phyloP scores from a whole-genome alignment of 2,329 filamentous ascomycete genomes.

The Colletotrichum cordylinicola region DNA sequence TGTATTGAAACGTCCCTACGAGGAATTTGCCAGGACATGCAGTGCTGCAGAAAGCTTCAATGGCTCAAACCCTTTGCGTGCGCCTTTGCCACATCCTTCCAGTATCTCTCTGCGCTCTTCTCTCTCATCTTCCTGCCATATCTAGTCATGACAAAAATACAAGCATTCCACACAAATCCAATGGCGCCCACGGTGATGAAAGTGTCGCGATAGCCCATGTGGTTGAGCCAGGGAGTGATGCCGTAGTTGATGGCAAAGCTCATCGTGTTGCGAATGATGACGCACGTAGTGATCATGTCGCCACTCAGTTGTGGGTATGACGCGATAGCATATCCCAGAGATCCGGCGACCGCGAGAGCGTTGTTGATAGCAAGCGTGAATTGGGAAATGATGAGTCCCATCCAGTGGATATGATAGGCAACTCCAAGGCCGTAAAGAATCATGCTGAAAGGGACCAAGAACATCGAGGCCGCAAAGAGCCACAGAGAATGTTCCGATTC shows the following conservation, averaged over 20 bases:
- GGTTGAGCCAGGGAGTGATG: constrained; percentile 34
- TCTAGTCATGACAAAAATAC: constrained; percentile 49
- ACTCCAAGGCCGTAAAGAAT: constrained; percentile 46
- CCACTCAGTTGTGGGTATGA: constrained; percentile 35
- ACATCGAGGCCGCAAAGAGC: constrained; percentile 28
- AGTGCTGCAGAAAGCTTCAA: neutral
- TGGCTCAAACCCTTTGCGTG: constrained; percentile 25
- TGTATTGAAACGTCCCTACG: neutral
- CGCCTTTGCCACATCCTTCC: constrained; percentile 37
- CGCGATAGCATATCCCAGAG: constrained; percentile 34
- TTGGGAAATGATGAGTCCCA: constrained; percentile 32
- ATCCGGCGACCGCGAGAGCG: constrained; percentile 29
- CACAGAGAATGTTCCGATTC: constrained; percentile 48
- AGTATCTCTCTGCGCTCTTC: constrained; percentile 41
- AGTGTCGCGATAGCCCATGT: constrained; percentile 41
- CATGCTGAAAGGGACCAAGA: constrained; percentile 45
- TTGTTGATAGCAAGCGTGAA: constrained; percentile 30
- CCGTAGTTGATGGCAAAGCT: constrained; percentile 37
- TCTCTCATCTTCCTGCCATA: constrained; percentile 50
- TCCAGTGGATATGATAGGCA: constrained; percentile 35
- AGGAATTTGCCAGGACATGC: neutral
- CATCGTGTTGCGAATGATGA: constrained; percentile 42
- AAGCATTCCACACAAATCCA: constrained; percentile 41
- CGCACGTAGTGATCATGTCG: constrained; percentile 33
- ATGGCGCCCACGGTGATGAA: constrained; percentile 41